Percentiles rank a stretch among this genome's conserved stretches.
Conservation (phyloP, 805 yeast genomes). For the Yamadazyma philogaea region DNA sequence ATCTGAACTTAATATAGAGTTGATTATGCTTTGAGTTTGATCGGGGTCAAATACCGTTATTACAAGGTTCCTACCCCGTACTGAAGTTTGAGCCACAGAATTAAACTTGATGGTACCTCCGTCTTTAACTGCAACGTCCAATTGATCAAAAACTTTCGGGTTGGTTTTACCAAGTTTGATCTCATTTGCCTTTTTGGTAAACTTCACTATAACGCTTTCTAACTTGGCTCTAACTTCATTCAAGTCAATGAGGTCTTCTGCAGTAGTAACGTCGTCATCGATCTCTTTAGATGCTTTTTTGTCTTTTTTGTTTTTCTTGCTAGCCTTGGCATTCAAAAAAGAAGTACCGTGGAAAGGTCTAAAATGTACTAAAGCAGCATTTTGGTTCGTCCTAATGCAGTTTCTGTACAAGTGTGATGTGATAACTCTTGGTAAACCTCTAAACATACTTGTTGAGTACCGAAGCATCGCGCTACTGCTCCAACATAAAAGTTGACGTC, state of each 20-base stretch:
- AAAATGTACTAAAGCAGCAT: neutral
- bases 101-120: constrained; percentile 46
- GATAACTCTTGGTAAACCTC: constrained; percentile 1
- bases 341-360: constrained; percentile 3
- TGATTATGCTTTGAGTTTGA: constrained; percentile 63
- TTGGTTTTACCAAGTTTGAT: constrained; percentile 68
- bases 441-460: neutral
- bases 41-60: constrained; percentile 89
- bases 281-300: neutral
- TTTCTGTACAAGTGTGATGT: neutral
- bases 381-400: neutral
- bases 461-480: neutral
- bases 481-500: neutral
- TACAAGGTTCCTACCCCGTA: constrained; percentile 64
- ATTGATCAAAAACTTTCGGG: constrained; percentile 60
- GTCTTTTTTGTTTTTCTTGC: constrained; percentile 3
- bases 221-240: constrained; percentile 42
- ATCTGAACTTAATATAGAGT: constrained; percentile 65
- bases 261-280: constrained; percentile 4
- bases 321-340: constrained; percentile 2
- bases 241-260: constrained; percentile 24
- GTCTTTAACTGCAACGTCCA: constrained; percentile 50
- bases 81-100: constrained; percentile 65
- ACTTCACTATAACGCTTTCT: constrained; percentile 47
- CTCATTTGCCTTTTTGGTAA: constrained; percentile 56